phyloP scores from a whole-genome alignment of 805 yeast species.

The Saccharomycopsis babjevae region DNA sequence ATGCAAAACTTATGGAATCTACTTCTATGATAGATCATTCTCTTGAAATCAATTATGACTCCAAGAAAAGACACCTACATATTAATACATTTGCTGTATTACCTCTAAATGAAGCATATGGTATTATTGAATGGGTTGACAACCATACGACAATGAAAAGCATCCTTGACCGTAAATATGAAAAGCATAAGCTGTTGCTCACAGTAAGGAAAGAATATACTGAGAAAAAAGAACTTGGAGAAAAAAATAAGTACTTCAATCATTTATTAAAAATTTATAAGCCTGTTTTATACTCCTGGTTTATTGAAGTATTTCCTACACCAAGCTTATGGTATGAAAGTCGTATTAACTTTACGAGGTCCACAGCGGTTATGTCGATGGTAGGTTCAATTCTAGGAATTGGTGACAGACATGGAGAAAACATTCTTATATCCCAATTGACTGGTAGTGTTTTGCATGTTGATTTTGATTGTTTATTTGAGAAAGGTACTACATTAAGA shows the following conservation, averaged over 20 bases:
- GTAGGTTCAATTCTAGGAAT: slow-evolving; percentile 90
- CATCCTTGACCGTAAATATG: slow-evolving; percentile 38
- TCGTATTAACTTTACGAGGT: slow-evolving; percentile 61
- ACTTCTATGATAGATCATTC: slow-evolving; percentile 78
- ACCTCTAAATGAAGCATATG: slow-evolving; percentile 77
- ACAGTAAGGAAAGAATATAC: slow-evolving; percentile 24
- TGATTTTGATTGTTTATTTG: slow-evolving; percentile 94
- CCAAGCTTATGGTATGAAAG: slow-evolving; percentile 82
- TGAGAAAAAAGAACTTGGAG: slow-evolving; percentile 22
- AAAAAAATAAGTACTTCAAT: slow-evolving; percentile 29
- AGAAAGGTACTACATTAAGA: slow-evolving; percentile 59
- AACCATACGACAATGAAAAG: slow-evolving; percentile 64
- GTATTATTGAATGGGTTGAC: slow-evolving; percentile 84
- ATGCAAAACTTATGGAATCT: slow-evolving; percentile 87
- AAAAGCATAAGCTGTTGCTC: slow-evolving; percentile 29
- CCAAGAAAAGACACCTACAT: slow-evolving; percentile 58
- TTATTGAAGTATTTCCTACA: slow-evolving; percentile 77
- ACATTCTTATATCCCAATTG: slow-evolving; percentile 60
- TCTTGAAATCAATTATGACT: slow-evolving; percentile 53
- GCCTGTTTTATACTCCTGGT: slow-evolving; percentile 82
- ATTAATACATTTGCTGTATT: slow-evolving; percentile 82
- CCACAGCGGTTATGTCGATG: slow-evolving; percentile 94
- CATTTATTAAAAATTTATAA: slow-evolving; percentile 30
- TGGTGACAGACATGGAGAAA: slow-evolving; percentile 96
- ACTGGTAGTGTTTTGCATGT: slow-evolving; percentile 83